Evolutionary conservation across 208 protist species (phyloP), one percentile per base, ranked within the genome.

Genomic region (Trypanosoma scelopori): DNA sequence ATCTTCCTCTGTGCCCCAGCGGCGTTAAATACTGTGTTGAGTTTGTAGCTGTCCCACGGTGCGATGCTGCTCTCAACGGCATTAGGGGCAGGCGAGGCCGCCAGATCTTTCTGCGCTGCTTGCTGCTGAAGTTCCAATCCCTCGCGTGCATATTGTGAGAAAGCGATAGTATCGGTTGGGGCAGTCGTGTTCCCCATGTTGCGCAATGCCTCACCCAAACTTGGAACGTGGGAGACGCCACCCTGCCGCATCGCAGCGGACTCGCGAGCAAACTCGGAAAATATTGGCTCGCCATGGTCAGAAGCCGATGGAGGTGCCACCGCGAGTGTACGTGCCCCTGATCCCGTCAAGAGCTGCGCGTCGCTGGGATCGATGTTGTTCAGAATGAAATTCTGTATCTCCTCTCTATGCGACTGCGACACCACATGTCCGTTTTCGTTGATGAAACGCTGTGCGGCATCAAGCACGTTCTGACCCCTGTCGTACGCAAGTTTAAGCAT

Each of bases 401-500:
- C 74, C 32, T 99, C 94, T 25, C 97, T 69, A 41, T 92, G 90
- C 28, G 91, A 65, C 67, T 94, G 79, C 12, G 76, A 66, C 0
- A 99, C 78, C 12, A 95, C 75, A 43, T 82, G 72, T n/a, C 74
- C 49, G 57, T 96, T 70, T 43, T 93, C 82, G 41, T 84, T 76
- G 45, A 92, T 91, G 63, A 98, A 98, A 30, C 83, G 55, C 75
- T 97, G 85, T 12, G 97, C 95, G 1, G 89, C 85, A 27, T 87
- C 76, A 45, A 88, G 87, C 12, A 97, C 66, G 50, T 88, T 95
- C 22, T 98, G 87, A 15, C 85, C 89, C 0, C 65, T 63, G 66
- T 98, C 97, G 78, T 98, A 98, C 7, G 82, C 71, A n/a, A 98
- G 78, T 62, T 93, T 92, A 39, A 95, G 78, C 80, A 84, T 87